Percentiles rank a stretch among this genome's conserved stretches.
These are phyloP conservation scores for Gynochthodes officinalis DNA, from an alignment of 257 asterid genomes.

Conservation along the genomic window DNA sequence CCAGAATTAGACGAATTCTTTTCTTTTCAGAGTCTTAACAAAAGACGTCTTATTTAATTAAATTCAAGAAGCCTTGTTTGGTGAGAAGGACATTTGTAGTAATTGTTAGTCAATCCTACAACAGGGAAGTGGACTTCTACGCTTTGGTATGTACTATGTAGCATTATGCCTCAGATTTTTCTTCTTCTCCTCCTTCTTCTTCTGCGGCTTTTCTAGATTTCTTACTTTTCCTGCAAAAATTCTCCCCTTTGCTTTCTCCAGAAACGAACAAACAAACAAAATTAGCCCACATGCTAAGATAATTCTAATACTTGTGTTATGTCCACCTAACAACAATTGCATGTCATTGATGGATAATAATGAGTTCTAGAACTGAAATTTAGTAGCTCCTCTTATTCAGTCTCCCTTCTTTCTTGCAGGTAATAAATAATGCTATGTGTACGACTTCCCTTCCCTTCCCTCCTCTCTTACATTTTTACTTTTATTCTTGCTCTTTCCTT, in stretches of 20 bases:
- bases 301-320: not conserved
- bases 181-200: not conserved
- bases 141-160: not conserved
- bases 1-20: not conserved
- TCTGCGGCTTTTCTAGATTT: not conserved
- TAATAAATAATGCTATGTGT: not conserved
- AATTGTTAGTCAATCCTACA: not conserved
- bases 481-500: no score
- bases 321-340: not conserved
- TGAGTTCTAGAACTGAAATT: not conserved
- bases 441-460: not conserved
- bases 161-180: not conserved
- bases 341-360: not conserved
- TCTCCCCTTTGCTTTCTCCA: conserved; percentile 17
- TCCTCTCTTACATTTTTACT: no score
- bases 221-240: not conserved
- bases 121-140: not conserved
- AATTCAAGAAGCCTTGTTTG: not conserved
- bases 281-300: not conserved
- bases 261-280: not conserved
- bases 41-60: not conserved
- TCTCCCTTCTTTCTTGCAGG: not conserved
- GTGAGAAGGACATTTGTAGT: no score
- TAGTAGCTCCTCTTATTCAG: not conserved
- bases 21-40: not conserved